Percentiles rank a stretch among this genome's conserved stretches.
Conservation (phyloP, 192 early-diverging fungal genomes). For the Backusella liffmaniae region DNA sequence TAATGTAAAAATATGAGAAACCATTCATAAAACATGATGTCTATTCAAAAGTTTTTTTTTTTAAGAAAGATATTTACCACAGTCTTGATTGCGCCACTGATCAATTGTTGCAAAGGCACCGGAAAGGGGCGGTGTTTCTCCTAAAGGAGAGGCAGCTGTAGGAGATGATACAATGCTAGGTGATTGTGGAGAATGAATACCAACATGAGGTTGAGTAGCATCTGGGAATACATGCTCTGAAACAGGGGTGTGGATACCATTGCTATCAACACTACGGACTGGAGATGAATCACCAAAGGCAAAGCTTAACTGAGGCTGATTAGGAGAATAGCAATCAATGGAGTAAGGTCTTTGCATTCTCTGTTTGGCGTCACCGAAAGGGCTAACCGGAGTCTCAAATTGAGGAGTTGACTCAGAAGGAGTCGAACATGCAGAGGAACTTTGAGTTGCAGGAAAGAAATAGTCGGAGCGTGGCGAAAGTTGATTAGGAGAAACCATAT, state of each 20-base stretch:
- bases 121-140: background rate
- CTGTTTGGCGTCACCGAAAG: background rate
- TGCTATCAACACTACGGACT: background rate
- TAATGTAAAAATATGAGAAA: background rate
- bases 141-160: background rate
- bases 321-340: background rate
- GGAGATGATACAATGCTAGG: background rate
- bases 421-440: background rate
- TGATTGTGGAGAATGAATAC: background rate
- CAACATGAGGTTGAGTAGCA: background rate
- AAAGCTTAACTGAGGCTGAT: background rate
- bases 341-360: background rate
- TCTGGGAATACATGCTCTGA: background rate
- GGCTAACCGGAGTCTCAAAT: background rate
- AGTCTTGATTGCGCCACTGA: background rate
- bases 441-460: background rate
- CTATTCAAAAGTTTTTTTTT: background rate
- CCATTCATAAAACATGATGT: too few species aligned
- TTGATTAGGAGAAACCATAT: background rate
- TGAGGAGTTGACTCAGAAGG: background rate
- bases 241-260: background rate
- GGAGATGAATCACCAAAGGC: background rate
- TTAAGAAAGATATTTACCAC: background rate
- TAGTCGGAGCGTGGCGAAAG: background rate
- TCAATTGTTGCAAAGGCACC: background rate